A percentile compares a stretch with the other conserved stretches of the same genome.
phyloP scores from a whole-genome alignment of 1,139 yeast species.

The Candida tropicalis region DNA sequence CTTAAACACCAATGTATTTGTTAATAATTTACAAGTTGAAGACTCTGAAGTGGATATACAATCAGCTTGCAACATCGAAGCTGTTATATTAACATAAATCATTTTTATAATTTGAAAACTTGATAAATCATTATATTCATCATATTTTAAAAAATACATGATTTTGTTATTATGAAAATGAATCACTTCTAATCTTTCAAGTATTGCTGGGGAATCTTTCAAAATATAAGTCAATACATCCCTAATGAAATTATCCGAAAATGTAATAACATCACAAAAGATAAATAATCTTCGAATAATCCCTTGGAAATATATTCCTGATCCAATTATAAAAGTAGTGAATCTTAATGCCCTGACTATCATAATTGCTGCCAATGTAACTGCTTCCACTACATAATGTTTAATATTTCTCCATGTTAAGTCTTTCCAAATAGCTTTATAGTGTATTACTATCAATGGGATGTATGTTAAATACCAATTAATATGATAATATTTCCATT shows the following conservation, averaged over 20 bases:
- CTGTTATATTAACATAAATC: slow-evolving; percentile 10
- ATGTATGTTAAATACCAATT: slow-evolving; percentile 23
- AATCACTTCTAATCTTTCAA: slow-evolving; percentile 18
- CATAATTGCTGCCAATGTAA: slow-evolving; percentile 10
- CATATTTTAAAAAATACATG: slow-evolving; percentile 17
- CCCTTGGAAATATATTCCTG: slow-evolving; percentile 22
- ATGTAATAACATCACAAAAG: slow-evolving; percentile 35
- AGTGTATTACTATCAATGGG: slow-evolving; percentile 34
- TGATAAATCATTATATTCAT: slow-evolving; percentile 11
- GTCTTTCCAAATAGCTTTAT: slow-evolving; percentile 28
- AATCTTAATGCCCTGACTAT: slow-evolving; percentile 21
- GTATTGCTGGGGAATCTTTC: slow-evolving; percentile 20
- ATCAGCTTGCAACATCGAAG: slow-evolving; percentile 10
- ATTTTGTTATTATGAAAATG: slow-evolving; percentile 16
- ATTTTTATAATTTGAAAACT: slow-evolving; percentile 10
- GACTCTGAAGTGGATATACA: slow-evolving; percentile 7
- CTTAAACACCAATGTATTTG: slow-evolving; percentile 30
- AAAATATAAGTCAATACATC: slow-evolving; percentile 33
- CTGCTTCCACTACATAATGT: not conserved
- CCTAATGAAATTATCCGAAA: slow-evolving; percentile 29
- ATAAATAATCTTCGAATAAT: slow-evolving; percentile 22
- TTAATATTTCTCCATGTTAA: slow-evolving; percentile 14
- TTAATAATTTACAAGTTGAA: slow-evolving; percentile 11
- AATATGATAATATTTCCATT: slow-evolving; percentile 9
- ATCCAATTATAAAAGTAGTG: slow-evolving; percentile 22